Evolutionary conservation across 2,329 filamentous ascomycete genomes (phyloP).

Genomic region (Ceratocystis eucalypticola): DNA sequence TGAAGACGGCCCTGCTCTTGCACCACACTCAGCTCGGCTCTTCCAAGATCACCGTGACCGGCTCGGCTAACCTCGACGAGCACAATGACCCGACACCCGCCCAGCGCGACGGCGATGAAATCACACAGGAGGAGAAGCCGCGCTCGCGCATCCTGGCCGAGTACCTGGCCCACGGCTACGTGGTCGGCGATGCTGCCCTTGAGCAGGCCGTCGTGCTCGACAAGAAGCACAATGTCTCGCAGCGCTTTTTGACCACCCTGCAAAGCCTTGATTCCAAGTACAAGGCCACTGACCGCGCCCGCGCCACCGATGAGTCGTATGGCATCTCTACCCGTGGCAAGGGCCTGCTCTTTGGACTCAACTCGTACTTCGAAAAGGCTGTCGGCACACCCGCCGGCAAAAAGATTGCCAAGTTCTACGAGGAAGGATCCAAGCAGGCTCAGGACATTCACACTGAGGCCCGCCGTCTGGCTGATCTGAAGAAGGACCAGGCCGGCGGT

Average conservation of each 20-base stretch:
- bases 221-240: conserved; percentile 73
- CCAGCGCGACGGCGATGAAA: conserved; percentile 38
- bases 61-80: conserved; percentile 50
- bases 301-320: conserved; percentile 72
- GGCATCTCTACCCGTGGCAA: conserved; percentile 62
- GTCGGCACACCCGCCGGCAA: conserved; percentile 74
- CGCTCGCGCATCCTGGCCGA: conserved; percentile 86
- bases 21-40: conserved; percentile 91
- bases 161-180: conserved; percentile 91
- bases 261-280: conserved; percentile 69
- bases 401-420: conserved; percentile 79
- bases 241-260: conserved; percentile 64
- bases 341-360: conserved; percentile 49
- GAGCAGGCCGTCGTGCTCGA: conserved; percentile 78
- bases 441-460: conserved; percentile 90
- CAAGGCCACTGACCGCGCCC: conserved; percentile 76
- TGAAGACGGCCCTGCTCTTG: conserved; percentile 90
- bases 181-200: conserved; percentile 60
- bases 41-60: conserved; percentile 66
- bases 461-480: conserved; percentile 72
- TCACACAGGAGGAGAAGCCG: conserved; percentile 94
- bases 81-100: conserved; percentile 33
- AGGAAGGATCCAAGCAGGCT: conserved; percentile 72
- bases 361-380: conserved; percentile 92
- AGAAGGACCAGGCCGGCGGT: conserved; percentile 51